A percentile compares a stretch with the other conserved stretches of the same genome.
Conservation (phyloP, 306 rosid genomes). For the Cucurbita moschata region DNA sequence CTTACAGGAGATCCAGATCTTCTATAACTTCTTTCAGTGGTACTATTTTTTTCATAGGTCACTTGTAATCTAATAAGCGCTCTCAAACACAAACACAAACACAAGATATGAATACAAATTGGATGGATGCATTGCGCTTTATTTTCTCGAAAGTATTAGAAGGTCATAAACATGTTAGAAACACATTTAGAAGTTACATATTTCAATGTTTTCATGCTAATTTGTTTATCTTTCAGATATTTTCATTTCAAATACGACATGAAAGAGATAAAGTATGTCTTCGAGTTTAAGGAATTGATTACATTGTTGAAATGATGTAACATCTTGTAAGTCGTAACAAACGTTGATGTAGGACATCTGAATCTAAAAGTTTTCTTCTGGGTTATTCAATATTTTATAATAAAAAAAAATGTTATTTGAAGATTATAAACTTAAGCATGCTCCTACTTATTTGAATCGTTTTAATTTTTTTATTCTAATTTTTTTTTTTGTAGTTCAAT, state of each 20-base stretch:
- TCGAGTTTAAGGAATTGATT: background rate
- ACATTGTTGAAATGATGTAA: background rate
- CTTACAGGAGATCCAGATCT: background rate
- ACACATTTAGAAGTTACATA: background rate
- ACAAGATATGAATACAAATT: background rate
- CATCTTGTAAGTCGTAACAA: background rate
- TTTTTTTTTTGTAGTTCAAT: background rate
- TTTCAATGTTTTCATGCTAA: background rate
- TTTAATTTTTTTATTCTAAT: too few relatives aligned
- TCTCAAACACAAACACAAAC: background rate
- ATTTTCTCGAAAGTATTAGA: background rate
- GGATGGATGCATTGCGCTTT: background rate
- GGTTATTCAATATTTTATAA: background rate
- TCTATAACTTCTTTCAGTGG: background rate
- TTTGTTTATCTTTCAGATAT: background rate
- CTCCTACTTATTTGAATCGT: background rate
- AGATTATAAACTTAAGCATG: background rate
- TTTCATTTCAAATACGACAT: background rate
- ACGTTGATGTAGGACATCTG: background rate
- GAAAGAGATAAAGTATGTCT: background rate
- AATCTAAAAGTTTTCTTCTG: background rate
- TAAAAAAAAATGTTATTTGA: background rate
- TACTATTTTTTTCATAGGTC: background rate
- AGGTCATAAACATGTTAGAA: background rate
- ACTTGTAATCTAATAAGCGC: background rate